Conservation (phyloP, 1,139 yeast species). For the Yarrowia galli region DNA sequence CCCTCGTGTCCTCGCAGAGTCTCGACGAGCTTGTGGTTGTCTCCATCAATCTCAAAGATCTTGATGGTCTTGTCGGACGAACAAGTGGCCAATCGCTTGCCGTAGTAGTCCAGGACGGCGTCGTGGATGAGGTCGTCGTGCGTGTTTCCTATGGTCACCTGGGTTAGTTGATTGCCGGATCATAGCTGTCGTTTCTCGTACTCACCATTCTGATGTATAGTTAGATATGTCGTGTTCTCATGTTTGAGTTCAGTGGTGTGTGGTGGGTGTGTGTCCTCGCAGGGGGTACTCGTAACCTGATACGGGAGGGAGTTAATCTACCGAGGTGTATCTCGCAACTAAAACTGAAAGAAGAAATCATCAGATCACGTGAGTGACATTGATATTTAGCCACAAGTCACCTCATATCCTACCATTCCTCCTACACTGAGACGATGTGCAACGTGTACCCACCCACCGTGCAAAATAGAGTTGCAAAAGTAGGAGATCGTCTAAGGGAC, state of each 20-base stretch:
- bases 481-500: neutral
- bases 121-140: conserved; percentile 88
- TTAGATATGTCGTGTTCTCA: conserved; percentile 37
- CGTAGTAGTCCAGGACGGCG: conserved; percentile 95
- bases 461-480: neutral
- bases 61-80: conserved; percentile 94
- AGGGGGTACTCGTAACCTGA: conserved; percentile 23
- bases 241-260: conserved; percentile 34
- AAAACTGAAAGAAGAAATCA: neutral
- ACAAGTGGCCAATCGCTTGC: conserved; percentile 92
- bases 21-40: conserved; percentile 70
- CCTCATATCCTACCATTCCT: neutral
- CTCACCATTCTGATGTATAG: conserved; percentile 38
- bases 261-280: neutral
- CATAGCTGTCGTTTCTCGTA: neutral
- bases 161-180: conserved; percentile 10
- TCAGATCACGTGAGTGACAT: neutral
- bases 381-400: neutral
- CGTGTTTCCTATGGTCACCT: conserved; percentile 51
- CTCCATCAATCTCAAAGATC: conserved; percentile 89
- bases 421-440: neutral
- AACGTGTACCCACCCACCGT: conserved; percentile 15
- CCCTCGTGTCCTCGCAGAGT: conserved; percentile 92
- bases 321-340: too few species aligned
- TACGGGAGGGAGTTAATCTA: neutral